Evolutionary conservation across 2,329 filamentous ascomycete genomes (phyloP).

Genomic region (Ceratocystis eucalypticola): DNA sequence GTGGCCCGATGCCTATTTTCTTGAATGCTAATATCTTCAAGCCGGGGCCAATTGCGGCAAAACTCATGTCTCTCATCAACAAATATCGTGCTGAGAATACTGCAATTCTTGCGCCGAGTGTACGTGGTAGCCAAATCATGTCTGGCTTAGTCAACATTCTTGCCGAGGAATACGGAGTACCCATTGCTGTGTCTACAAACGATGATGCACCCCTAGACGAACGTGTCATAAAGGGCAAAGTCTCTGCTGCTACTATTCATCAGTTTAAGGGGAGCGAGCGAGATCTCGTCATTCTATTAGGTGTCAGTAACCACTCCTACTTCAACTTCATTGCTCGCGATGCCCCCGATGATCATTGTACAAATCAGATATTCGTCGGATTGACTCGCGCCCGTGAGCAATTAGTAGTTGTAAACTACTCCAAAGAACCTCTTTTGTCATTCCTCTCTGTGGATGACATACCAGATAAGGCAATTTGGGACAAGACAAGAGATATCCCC

Average conservation of each 20-base stretch:
- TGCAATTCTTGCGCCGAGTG: slow-evolving; percentile 12
- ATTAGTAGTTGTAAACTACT: slow-evolving; percentile 24
- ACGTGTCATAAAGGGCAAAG: slow-evolving; percentile 23
- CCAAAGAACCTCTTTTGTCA: slow-evolving; percentile 21
- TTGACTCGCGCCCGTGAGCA: slow-evolving; percentile 25
- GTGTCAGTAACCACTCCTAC: slow-evolving; percentile 22
- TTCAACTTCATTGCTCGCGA: slow-evolving; percentile 23
- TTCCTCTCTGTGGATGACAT: slow-evolving; percentile 20
- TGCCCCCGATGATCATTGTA: slow-evolving; percentile 24
- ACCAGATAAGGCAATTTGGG: slow-evolving; percentile 7
- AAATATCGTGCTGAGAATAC: slow-evolving; percentile 21
- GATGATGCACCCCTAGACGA: slow-evolving; percentile 24
- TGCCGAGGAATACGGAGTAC: slow-evolving; percentile 19
- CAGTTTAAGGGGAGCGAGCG: slow-evolving; percentile 27
- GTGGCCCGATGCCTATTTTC: slow-evolving; percentile 24
- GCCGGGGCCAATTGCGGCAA: slow-evolving; percentile 16
- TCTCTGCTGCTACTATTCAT: slow-evolving; percentile 26
- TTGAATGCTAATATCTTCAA: slow-evolving; percentile 20
- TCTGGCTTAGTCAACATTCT: slow-evolving; percentile 5
- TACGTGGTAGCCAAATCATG: not conserved
- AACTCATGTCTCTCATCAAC: slow-evolving; percentile 21
- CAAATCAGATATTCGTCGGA: slow-evolving; percentile 25
- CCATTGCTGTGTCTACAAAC: slow-evolving; percentile 21
- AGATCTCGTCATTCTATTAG: slow-evolving; percentile 24
- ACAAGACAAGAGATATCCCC: slow-evolving; percentile 9